phyloP scores from a whole-genome alignment of 441 rosid species.

The Eugenia klotzschiana region DNA sequence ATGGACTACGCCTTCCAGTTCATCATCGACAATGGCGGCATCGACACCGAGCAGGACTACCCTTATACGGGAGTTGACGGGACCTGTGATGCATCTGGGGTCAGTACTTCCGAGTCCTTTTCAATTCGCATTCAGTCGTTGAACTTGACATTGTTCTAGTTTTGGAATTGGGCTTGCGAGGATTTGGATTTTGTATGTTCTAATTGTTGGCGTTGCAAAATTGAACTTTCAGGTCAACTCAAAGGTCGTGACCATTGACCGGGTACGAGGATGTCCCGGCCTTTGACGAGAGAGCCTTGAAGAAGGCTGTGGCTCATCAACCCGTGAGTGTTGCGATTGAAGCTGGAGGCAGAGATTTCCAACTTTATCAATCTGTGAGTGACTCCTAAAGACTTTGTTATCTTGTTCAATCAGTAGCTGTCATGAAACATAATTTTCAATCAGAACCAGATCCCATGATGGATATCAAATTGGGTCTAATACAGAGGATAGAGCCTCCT shows the following conservation, averaged over 20 bases:
- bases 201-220: not conserved
- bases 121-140: not conserved
- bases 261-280: slow-evolving; percentile 52
- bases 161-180: not conserved
- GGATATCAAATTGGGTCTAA: not conserved
- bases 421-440: not conserved
- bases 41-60: slow-evolving; percentile 40
- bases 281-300: slow-evolving; percentile 33
- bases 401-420: not conserved
- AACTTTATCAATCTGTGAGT: slow-evolving; percentile 47
- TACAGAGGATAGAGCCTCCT: not conserved
- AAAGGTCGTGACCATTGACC: slow-evolving; percentile 47
- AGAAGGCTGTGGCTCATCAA: slow-evolving; percentile 46
- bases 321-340: slow-evolving; percentile 73
- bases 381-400: not conserved
- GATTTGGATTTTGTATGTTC: not conserved
- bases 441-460: not conserved
- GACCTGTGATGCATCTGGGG: slow-evolving; percentile 27
- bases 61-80: slow-evolving; percentile 34
- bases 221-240: slow-evolving; percentile 20
- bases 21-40: slow-evolving; percentile 49
- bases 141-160: not conserved
- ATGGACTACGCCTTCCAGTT: slow-evolving; percentile 66
- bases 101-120: not conserved
- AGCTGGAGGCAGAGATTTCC: slow-evolving; percentile 46